Percentiles rank a stretch among this genome's conserved stretches.
Conservation (phyloP, 768 basidiomycete species). For the Boletellus sp. region DNA sequence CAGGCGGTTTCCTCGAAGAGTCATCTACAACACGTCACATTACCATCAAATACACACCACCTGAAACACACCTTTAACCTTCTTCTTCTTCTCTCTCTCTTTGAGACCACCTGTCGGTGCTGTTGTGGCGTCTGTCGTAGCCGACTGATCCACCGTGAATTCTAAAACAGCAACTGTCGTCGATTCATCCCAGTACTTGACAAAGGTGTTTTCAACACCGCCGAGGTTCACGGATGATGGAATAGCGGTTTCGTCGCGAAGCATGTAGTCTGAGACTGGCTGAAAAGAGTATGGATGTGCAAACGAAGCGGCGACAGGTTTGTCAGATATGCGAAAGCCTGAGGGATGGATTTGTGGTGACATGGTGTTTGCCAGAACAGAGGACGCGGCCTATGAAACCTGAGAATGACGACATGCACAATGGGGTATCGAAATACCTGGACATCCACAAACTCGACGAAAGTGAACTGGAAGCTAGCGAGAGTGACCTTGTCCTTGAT, state of each 20-base stretch:
- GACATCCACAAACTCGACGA: constrained; percentile 86
- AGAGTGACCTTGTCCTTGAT: constrained; percentile 86
- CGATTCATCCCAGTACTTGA: constrained; percentile 90
- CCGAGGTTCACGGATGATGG: constrained; percentile 65
- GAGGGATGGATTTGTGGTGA: constrained; percentile 82
- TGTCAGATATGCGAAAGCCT: constrained; percentile 90
- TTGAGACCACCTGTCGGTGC: constrained; percentile 46
- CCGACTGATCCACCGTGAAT: constrained; percentile 69
- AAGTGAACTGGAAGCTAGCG: constrained; percentile 90
- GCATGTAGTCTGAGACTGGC: constrained; percentile 67
- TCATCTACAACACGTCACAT: constrained; percentile 30
- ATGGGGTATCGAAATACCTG: constrained; percentile 48
- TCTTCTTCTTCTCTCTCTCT: constrained; percentile 57
- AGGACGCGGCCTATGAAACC: constrained; percentile 64
- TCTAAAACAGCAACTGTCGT: constrained; percentile 72
- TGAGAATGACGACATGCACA: constrained; percentile 7
- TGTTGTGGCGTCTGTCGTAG: constrained; percentile 25
- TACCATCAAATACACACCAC: neutral
- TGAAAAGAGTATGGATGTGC: constrained; percentile 90
- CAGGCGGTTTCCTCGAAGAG: constrained; percentile 36
- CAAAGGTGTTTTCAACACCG: constrained; percentile 68
- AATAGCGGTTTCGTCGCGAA: constrained; percentile 75
- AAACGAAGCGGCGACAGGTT: constrained; percentile 88
- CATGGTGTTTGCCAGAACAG: constrained; percentile 82
- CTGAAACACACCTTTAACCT: constrained; percentile 43